Conservation (phyloP, 2,329 filamentous ascomycete genomes). For the Chrysoporthe puriensis region DNA sequence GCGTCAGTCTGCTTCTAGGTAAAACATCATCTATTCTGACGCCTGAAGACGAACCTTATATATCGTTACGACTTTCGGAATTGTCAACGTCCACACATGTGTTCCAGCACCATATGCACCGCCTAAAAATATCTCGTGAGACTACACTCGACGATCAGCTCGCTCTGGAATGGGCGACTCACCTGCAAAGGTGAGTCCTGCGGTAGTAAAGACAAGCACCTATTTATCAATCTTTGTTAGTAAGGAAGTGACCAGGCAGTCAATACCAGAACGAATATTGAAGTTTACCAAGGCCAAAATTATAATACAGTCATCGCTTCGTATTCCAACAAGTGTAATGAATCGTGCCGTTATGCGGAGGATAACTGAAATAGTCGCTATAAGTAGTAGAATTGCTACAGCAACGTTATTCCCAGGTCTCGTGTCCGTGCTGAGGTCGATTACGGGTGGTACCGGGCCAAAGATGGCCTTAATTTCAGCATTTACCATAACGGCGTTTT, state of each 20-base stretch:
- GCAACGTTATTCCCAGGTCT: slow-evolving; percentile 9
- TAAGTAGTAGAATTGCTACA: slow-evolving; percentile 1
- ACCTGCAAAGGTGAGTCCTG: slow-evolving; percentile 3
- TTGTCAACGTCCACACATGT: slow-evolving; percentile 15
- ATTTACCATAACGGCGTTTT: background rate
- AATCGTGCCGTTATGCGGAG: slow-evolving; percentile 1
- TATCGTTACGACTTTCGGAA: slow-evolving; percentile 8
- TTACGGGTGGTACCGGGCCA: background rate
- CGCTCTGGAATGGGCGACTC: too few relatives aligned
- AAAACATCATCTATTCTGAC: too few relatives aligned
- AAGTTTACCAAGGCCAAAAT: background rate
- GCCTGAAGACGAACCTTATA: background rate
- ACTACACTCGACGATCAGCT: background rate
- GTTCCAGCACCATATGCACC: slow-evolving; percentile 12
- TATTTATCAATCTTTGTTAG: background rate
- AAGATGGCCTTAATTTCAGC: background rate
- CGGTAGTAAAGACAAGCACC: background rate
- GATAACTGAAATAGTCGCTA: slow-evolving; percentile 5
- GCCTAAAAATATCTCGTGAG: background rate
- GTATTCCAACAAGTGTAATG: background rate
- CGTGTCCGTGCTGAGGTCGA: slow-evolving; percentile 1
- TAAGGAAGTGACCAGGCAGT: background rate
- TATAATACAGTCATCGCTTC: background rate
- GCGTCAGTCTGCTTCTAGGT: background rate
- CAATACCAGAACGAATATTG: background rate